phyloP scores from a whole-genome alignment of 345 rosid species.

The Boechera divaricarpa region DNA sequence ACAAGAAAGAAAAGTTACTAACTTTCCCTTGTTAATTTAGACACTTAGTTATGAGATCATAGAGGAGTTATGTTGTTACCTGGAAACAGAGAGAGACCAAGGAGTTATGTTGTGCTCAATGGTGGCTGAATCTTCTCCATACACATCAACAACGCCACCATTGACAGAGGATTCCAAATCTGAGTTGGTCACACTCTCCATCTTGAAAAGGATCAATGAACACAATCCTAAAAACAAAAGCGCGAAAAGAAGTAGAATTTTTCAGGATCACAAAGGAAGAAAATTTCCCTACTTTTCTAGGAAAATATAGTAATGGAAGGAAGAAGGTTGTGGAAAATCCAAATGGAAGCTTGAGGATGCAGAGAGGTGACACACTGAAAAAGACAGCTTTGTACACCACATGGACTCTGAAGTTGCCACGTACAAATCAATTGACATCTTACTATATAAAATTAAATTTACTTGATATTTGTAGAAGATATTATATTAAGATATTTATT shows the following conservation, averaged over 20 bases:
- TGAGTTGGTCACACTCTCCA: conserved; percentile 65
- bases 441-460: no score
- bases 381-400: conserved; percentile 39
- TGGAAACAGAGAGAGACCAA: conserved; percentile 87
- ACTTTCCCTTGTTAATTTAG: background rate
- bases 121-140: conserved; percentile 84
- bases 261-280: background rate
- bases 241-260: background rate
- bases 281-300: background rate
- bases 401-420: conserved; percentile 32
- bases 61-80: conserved; percentile 46
- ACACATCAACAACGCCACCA: conserved; percentile 81
- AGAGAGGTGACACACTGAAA: conserved; percentile 41
- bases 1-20: conserved; percentile 8
- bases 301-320: conserved; percentile 5
- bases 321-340: conserved; percentile 36
- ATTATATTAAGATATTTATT: no score
- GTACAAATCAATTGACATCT: background rate
- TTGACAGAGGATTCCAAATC: conserved; percentile 59
- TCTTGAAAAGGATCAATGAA: conserved; percentile 35
- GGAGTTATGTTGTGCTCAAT: conserved; percentile 85
- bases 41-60: background rate
- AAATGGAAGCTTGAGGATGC: conserved; percentile 37
- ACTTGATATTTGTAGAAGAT: no score
- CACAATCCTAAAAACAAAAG: background rate